Percentiles rank a stretch among this genome's conserved stretches.
Conservation (phyloP, 192 early-diverging fungal species). For the Funneliformis mosseae region DNA sequence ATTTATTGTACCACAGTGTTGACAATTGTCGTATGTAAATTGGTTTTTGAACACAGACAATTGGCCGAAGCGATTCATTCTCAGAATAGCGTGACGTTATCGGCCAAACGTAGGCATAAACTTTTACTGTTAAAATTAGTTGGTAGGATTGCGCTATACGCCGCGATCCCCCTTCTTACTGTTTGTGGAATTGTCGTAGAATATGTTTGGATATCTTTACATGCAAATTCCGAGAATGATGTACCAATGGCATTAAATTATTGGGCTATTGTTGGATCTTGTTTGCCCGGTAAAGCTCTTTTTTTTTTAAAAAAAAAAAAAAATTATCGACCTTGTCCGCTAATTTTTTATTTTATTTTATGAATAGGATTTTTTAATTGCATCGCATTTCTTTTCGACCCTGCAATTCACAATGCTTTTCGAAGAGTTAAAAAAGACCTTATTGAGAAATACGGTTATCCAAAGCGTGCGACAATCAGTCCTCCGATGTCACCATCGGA, state of each 20-base stretch:
- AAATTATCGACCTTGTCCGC: not conserved
- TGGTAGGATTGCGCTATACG: constrained; percentile 13
- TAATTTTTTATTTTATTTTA: too few species aligned
- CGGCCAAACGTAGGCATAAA: not conserved
- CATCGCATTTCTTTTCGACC: constrained; percentile 25
- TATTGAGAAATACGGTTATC: constrained; percentile 8
- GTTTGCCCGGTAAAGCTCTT: not conserved
- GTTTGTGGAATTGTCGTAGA: constrained; percentile 20
- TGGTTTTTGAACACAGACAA: constrained; percentile 18
- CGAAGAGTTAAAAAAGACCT: constrained; percentile 26
- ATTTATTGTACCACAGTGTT: constrained; percentile 16
- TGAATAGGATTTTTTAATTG: constrained; percentile 16
- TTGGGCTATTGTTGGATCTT: constrained; percentile 11
- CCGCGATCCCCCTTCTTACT: constrained; percentile 13
- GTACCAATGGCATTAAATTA: not conserved
- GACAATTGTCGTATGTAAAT: not conserved
- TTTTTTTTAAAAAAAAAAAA: not conserved
- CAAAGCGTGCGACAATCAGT: not conserved
- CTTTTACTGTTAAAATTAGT: constrained; percentile 22
- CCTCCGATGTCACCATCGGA: constrained; percentile 2
- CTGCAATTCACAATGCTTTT: constrained; percentile 23
- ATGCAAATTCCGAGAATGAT: not conserved
- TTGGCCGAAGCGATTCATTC: not conserved
- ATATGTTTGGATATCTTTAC: not conserved
- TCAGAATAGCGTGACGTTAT: not conserved